Base-by-base conservation (phyloP, 371 early-diverging fungal species). In the Mortierella sp. region DNA sequence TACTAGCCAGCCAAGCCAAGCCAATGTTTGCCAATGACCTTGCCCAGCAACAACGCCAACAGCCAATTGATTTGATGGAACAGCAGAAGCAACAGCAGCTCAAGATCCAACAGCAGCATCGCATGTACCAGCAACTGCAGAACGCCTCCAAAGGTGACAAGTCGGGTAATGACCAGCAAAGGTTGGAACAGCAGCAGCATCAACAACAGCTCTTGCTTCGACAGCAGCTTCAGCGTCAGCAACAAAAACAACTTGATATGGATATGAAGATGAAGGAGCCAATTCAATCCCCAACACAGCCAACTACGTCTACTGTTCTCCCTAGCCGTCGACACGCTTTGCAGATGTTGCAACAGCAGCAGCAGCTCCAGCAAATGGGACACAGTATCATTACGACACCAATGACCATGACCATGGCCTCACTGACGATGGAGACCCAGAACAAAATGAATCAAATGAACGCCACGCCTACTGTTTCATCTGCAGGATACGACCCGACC, bases 31-130 rank as follows among this genome's bases (percentile, higher is more conserved):
- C 51, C 1, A 13, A 25, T 7, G 47, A 57, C 14, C 43, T 10
- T 34, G 7, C 4, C 31, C 50, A 51, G 12, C 60, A 60, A 9
- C 50, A 60, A 34, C 64, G 50, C 17, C 50, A 47, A 19, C 59
- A 24, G 17, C 61, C 39, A 10, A 19, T 57, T 22, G 76, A 76
- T 45, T 44, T 76, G 52, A 76, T 68, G 58, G 76, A 76, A 41
- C 76, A 76, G 40, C 76, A 76, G 46, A 76, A 76, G 65, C 73
- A 73, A 44, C 73, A 72, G 25, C 74, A 74, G 39, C 74, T 74
- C 68, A 74, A 74, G 64, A 74, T 74, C 12, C 74, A 74, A 41
- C 74, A 71, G 52, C 65, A 71, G 19, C 71, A 64, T 24, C 64
- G 65, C 39, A 41, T 71, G n/a, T 71, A 71, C 47, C 72, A 71